Evolutionary conservation across 2,329 filamentous ascomycete species (phyloP).

Genomic region (Arthrocladium fulminans): DNA sequence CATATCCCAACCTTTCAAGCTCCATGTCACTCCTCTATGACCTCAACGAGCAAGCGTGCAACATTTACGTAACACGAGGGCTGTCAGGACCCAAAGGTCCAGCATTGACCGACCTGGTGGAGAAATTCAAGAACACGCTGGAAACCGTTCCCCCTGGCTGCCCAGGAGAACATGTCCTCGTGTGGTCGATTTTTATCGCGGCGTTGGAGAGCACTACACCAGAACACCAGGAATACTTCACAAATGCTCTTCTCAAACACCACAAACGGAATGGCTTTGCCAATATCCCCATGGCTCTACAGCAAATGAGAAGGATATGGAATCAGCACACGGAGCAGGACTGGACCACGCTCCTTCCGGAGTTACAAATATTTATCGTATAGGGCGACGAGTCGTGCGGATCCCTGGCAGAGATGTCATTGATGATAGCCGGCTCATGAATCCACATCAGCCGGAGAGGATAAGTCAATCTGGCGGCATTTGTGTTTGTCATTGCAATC

Average conservation of each 20-base stretch:
- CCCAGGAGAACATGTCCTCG: slow-evolving; percentile 31
- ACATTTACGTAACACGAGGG: slow-evolving; percentile 22
- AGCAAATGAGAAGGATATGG: slow-evolving; percentile 31
- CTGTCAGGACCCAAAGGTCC: slow-evolving; percentile 13
- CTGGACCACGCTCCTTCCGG: slow-evolving; percentile 12
- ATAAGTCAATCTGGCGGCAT: too few species aligned
- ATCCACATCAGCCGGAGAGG: too few species aligned
- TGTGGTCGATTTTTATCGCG: slow-evolving; percentile 36
- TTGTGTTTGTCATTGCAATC: too few species aligned
- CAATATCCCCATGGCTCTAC: slow-evolving; percentile 32
- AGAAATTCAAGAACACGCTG: slow-evolving; percentile 28
- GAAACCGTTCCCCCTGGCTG: slow-evolving; percentile 23
- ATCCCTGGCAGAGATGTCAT: too few species aligned
- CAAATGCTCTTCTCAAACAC: slow-evolving; percentile 24
- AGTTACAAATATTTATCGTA: slow-evolving; percentile 1
- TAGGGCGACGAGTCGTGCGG: too few species aligned
- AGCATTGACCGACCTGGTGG: slow-evolving; percentile 19
- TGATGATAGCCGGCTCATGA: too few species aligned
- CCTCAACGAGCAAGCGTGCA: slow-evolving; percentile 16
- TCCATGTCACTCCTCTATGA: slow-evolving; percentile 2
- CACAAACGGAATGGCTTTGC: slow-evolving; percentile 30
- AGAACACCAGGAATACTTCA: slow-evolving; percentile 31
- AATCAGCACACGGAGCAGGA: slow-evolving; percentile 16
- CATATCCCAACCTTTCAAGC: slow-evolving; percentile 8
- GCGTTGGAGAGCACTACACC: slow-evolving; percentile 32